Conservation (phyloP, 495 filamentous ascomycete species). For the Evansstolkia leycettana region DNA sequence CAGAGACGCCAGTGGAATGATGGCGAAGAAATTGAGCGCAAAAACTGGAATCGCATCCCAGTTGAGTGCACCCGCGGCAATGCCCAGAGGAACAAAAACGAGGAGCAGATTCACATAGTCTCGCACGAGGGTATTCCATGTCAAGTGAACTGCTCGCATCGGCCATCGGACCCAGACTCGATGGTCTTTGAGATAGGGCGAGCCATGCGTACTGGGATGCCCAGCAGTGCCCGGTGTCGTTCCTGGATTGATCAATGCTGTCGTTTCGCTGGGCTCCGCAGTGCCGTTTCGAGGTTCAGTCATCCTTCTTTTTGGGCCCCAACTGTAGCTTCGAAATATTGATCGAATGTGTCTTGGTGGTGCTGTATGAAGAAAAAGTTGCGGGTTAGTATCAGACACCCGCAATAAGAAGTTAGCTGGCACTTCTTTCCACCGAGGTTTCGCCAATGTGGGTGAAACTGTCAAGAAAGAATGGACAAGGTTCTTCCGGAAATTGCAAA, state of each 20-base stretch:
- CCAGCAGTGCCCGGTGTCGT: slow-evolving; percentile 8
- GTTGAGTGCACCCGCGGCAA: slow-evolving; percentile 57
- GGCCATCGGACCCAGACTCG: slow-evolving; percentile 44
- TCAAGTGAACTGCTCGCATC: slow-evolving; percentile 32
- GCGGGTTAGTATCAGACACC: too few relatives aligned
- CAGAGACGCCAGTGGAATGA: slow-evolving; percentile 84
- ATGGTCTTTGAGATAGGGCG: slow-evolving; percentile 21
- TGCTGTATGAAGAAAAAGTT: too few relatives aligned
- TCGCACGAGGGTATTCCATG: slow-evolving; percentile 42
- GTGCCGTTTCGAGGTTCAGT: slow-evolving; percentile 17
- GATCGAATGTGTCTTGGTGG: slow-evolving; percentile 19
- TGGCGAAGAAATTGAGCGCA: slow-evolving; percentile 86
- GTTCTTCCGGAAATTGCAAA: too few relatives aligned
- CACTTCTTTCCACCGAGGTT: too few relatives aligned
- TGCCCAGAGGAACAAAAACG: slow-evolving; percentile 81
- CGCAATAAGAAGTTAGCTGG: too few relatives aligned
- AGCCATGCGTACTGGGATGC: slow-evolving; percentile 6
- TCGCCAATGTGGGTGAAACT: too few relatives aligned
- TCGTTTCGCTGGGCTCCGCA: slow-evolving; percentile 17
- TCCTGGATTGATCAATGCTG: slow-evolving; percentile 16
- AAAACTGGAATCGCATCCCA: slow-evolving; percentile 75
- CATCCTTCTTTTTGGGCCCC: slow-evolving; percentile 22
- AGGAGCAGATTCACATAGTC: slow-evolving; percentile 81
- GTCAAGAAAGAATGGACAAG: too few relatives aligned
- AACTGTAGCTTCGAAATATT: slow-evolving; percentile 21